Base-by-base conservation (phyloP, 169 alveolate species). In the Haemoproteus tartakovskyi region DNA sequence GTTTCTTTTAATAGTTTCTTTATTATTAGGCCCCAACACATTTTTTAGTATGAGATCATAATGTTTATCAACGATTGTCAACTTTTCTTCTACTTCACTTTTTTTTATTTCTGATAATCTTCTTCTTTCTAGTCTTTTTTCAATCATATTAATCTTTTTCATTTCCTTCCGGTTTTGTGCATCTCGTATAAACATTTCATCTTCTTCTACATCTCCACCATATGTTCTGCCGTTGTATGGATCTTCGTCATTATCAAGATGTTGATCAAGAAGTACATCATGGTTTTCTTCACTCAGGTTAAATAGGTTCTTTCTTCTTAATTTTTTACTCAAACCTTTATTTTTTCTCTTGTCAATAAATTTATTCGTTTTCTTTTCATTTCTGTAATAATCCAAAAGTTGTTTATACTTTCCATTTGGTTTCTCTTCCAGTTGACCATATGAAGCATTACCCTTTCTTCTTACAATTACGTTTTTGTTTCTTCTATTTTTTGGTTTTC, bases 291-390 rank as follows among this genome's bases (percentile, higher is more conserved):
- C 70, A 33, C 56, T 67, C 26, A 74, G 51, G 50, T 74, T 74
- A 74, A 74, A 74, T 45, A 74, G 48, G 19, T 45, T 74, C n/a
- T 60, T 37, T 26, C 46, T 74, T 30, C 33, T 40, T 30, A 8
- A 36, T 36, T 60, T 74, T 41, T 41, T 30, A 51, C 40, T 19
- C 11, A 41, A 16, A 41, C 29, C 12, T 60, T 74, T 74, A 9
- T 16, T 57, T 74, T 74, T 74, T 24, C 84, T 74, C 41, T 74
- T 74, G 46, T 74, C 84, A 57, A 74, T 74, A 74, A 74, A 74
- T 57, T 74, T 74, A 33, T 74, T 74, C 40, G 84, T 74, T 74
- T 74, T 74, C 22, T 45, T 74, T 26, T 74, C 84, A 57, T 74
- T 57, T 57, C 46, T 54, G 51, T 74, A 74, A 74, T 74, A 57